phyloP scores from a whole-genome alignment of 2,329 filamentous ascomycete species.

The Botrytis paeoniae region DNA sequence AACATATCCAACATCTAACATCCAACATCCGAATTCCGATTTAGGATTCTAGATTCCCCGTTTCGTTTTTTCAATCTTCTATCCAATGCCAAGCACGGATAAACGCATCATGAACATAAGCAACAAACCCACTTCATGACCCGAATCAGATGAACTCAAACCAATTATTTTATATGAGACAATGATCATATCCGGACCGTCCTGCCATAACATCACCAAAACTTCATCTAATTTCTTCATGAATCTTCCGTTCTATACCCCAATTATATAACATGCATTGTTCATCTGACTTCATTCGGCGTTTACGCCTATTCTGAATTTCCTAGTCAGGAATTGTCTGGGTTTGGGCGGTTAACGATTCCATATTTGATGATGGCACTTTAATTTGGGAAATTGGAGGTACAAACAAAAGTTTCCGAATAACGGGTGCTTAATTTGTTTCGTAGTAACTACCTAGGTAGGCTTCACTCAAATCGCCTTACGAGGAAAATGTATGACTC shows the following conservation, averaged over 20 bases:
- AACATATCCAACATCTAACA: neutral
- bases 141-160: constrained; percentile 16
- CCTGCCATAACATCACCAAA: constrained; percentile 16
- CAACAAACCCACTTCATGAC: neutral
- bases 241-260: neutral
- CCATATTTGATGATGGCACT: constrained; percentile 4
- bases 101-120: constrained; percentile 8
- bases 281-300: constrained; percentile 7
- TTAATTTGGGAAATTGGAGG: constrained; percentile 21
- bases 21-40: neutral
- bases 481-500: neutral
- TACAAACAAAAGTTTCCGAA: constrained; percentile 2
- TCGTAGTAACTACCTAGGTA: neutral
- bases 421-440: neutral
- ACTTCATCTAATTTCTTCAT: constrained; percentile 13
- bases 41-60: neutral
- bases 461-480: neutral
- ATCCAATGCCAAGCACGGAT: constrained; percentile 13
- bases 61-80: neutral
- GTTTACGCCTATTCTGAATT: neutral
- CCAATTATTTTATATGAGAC: constrained; percentile 14
- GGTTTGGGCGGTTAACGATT: constrained; percentile 11
- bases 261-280: constrained; percentile 2
- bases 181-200: constrained; percentile 20
- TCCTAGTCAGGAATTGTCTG: neutral